A percentile compares a stretch with the other conserved stretches of the same genome.
Evolutionary conservation across 176 grass and related monocot genomes (phyloP).

Genomic region (Cocos nucifera): DNA sequence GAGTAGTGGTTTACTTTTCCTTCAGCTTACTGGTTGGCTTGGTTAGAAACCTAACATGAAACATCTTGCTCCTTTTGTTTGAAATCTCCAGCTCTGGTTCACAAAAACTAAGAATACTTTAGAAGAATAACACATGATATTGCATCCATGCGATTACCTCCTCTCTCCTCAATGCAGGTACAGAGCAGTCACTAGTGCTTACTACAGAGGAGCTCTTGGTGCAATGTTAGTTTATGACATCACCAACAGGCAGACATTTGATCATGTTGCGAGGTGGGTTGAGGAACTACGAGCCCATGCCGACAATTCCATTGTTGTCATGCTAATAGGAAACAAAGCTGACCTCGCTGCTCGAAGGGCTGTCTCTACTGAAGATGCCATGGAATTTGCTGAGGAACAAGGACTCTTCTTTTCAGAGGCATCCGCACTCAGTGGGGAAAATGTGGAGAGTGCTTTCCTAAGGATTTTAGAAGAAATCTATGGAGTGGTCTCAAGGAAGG

Average conservation of each 20-base stretch:
- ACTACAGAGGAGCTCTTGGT: slow-evolving; percentile 73
- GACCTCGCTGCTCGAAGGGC: slow-evolving; percentile 38
- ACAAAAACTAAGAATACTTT: no score
- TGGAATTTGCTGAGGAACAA: slow-evolving; percentile 68
- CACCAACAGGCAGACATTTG: slow-evolving; percentile 38
- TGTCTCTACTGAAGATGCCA: slow-evolving; percentile 36
- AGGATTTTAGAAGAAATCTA: slow-evolving; percentile 50
- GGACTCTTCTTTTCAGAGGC: slow-evolving; percentile 88
- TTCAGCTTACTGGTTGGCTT: no score
- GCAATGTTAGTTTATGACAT: slow-evolving; percentile 94
- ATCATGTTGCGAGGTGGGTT: slow-evolving; percentile 53
- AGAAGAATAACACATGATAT: no score
- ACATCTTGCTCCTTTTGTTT: no score
- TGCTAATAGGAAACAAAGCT: slow-evolving; percentile 85
- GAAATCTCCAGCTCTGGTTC: no score
- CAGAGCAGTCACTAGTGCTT: slow-evolving; percentile 78
- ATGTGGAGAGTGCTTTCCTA: slow-evolving; percentile 64
- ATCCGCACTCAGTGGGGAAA: slow-evolving; percentile 69
- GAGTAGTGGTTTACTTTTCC: no score
- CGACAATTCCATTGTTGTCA: slow-evolving; percentile 67
- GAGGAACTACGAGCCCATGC: slow-evolving; percentile 63
- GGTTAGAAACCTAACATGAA: no score
- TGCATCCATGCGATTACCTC: no score
- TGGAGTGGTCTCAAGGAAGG: slow-evolving; percentile 44
- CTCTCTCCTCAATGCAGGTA: slow-evolving; percentile 28